Percentiles rank a stretch among this genome's conserved stretches.
phyloP scores from a whole-genome alignment of 2,329 filamentous ascomycete genomes.

The Penicillium psychrosexuale region DNA sequence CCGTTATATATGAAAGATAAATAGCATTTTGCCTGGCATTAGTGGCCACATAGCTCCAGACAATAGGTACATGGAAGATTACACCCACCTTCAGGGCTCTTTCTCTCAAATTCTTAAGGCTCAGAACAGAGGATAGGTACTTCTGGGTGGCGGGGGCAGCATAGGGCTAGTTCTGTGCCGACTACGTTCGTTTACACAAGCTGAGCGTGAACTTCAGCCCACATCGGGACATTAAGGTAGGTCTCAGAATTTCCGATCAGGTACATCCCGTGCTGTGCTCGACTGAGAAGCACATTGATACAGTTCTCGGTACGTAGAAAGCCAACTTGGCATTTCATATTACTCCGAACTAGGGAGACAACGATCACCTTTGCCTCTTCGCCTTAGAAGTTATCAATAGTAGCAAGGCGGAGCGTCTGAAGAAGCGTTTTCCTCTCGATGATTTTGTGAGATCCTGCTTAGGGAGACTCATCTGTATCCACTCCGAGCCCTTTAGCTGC shows the following conservation, averaged over 20 bases:
- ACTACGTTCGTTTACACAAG: neutral
- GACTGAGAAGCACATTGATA: constrained; percentile 61
- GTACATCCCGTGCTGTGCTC: constrained; percentile 13
- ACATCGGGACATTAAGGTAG: constrained; percentile 10
- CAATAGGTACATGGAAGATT: constrained; percentile 7
- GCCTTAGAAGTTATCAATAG: constrained; percentile 69
- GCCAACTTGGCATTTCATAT: constrained; percentile 52
- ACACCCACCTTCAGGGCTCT: constrained; percentile 11
- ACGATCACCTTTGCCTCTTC: constrained; percentile 67
- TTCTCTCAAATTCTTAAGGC: constrained; percentile 8
- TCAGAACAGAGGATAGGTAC: constrained; percentile 5
- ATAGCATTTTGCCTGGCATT: constrained; percentile 14
- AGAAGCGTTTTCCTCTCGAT: constrained; percentile 11
- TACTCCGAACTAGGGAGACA: constrained; percentile 65
- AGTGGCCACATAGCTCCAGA: constrained; percentile 14
- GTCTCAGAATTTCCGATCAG: constrained; percentile 12
- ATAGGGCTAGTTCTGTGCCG: constrained; percentile 1
- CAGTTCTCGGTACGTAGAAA: constrained; percentile 62
- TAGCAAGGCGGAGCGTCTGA: constrained; percentile 45
- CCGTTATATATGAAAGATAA: constrained; percentile 7
- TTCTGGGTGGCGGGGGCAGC: constrained; percentile 7
- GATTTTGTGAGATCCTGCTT: neutral
- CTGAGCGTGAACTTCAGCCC: constrained; percentile 10
- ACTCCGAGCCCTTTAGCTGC: neutral
- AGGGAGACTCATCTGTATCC: neutral